Evolutionary conservation across 257 asterid genomes (phyloP).

Genomic region (Asclepias syriaca): DNA sequence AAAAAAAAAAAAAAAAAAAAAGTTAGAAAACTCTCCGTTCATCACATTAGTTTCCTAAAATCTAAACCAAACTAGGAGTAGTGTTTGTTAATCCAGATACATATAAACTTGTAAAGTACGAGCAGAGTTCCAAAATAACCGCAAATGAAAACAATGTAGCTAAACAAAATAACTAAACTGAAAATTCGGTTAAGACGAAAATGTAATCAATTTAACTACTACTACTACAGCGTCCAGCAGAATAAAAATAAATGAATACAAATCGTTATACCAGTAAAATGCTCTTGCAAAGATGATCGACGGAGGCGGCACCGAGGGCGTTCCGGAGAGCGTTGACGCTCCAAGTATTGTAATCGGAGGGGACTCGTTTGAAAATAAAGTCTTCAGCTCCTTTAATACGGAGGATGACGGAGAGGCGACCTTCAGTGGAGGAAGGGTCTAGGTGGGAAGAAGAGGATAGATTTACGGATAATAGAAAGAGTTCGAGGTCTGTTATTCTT

Average conservation of each 20-base stretch:
- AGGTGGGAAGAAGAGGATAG: conserved; percentile 25
- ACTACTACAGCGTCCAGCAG: neutral
- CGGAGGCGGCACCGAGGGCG: conserved; percentile 69
- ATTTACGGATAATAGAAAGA: conserved; percentile 26
- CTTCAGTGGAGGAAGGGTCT: conserved; percentile 50
- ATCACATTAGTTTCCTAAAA: neutral
- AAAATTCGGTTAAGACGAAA: neutral
- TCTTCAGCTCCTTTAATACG: conserved; percentile 45
- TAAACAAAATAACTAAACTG: neutral
- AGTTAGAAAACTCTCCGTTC: neutral
- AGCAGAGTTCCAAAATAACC: neutral
- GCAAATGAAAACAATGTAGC: neutral
- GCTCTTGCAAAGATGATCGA: conserved; percentile 97
- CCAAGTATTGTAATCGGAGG: conserved; percentile 70
- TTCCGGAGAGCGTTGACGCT: conserved; percentile 75
- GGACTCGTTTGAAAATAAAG: conserved; percentile 74
- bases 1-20: too few species aligned
- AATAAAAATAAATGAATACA: neutral
- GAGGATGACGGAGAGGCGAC: conserved; percentile 69
- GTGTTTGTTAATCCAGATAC: too few species aligned
- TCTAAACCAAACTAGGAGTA: too few species aligned
- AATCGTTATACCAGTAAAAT: conserved; percentile 64
- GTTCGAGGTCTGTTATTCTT: conserved; percentile 59
- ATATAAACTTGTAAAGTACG: neutral
- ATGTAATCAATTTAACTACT: neutral